Base-by-base conservation (phyloP, 2,329 filamentous ascomycete species). In the Blumeriella jaapii region DNA sequence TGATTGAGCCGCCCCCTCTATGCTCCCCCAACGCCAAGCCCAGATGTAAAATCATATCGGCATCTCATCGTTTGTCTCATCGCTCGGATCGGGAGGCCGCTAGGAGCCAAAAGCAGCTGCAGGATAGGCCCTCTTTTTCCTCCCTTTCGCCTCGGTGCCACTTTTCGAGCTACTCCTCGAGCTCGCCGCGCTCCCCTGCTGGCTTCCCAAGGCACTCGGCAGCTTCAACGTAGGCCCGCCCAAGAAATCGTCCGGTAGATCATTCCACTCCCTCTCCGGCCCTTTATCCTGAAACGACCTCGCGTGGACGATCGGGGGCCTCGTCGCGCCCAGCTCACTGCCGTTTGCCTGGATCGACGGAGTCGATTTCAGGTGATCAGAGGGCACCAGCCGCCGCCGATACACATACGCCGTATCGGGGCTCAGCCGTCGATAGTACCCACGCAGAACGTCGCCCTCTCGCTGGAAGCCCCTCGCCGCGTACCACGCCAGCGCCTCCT, bases 201-300 rank as follows among this genome's bases (percentile, higher is more conserved):
- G 38, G 11, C 25, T 40, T 49, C 53, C 36, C 4, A 45, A 7
- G 35, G 49, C n/a, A 41, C 44, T 44, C 2, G 56, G 45, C 3
- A 54, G 39, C 13, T 55, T 50, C 8, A 67, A 55, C 7, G 50
- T 20, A 9, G 40, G 18, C 11, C 28, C 38, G 7, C 39, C 26
- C 2, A 56, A 28, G 2, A 78, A 75, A 33, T 78, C 74, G 7
- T 63, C 61, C 0, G 74, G 74, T 7, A 79, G 50, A 50, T 79
- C 74, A 56, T 79, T 79, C 74, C 74, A 79, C 51, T 78, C 74
- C 18, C 58, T 71, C 13, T 70, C 67, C 2, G 74, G 68, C 5
- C 73, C 63, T 46, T 61, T 56, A 39, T 71, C 76, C 54, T 78
- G 74, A 53, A 66, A 78, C 1, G 72, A 77, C 2, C 44, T 27